Conservation (phyloP, 192 early-diverging fungal genomes). For the Entomortierella lignicola region DNA sequence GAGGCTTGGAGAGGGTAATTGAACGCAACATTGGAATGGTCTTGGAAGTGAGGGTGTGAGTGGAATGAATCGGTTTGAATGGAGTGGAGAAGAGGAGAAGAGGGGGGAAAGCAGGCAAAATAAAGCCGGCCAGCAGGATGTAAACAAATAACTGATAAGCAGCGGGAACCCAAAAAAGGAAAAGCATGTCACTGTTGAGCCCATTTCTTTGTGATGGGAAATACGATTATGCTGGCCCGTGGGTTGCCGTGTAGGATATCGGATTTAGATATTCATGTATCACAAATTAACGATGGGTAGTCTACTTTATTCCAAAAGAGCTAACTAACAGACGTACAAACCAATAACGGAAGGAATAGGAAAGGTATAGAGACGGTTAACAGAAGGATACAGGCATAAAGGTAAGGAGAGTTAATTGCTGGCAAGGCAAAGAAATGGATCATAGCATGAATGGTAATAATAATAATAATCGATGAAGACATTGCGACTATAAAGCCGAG, state of each 20-base stretch:
- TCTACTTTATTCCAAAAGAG: no score
- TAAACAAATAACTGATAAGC: slow-evolving; percentile 14
- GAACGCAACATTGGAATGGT: slow-evolving; percentile 43
- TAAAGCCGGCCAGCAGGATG: neutral
- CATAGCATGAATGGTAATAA: neutral
- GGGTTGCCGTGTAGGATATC: no score
- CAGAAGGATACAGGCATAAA: no score
- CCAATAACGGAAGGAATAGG: no score
- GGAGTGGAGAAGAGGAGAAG: slow-evolving; percentile 6
- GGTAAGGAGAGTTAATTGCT: neutral
- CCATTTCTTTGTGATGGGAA: slow-evolving; percentile 1
- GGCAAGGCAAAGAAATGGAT: neutral
- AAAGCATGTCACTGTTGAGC: neutral
- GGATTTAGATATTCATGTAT: no score
- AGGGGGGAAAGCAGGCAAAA: neutral
- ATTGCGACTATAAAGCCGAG: neutral
- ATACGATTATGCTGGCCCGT: slow-evolving; percentile 6
- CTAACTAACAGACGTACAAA: no score
- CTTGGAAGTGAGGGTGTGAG: neutral
- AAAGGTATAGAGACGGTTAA: no score
- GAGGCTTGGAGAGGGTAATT: slow-evolving; percentile 44
- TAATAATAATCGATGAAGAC: neutral
- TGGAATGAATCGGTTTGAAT: neutral
- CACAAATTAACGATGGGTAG: no score
- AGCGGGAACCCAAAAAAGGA: slow-evolving; percentile 13